Conservation (phyloP, 2,329 filamentous ascomycete genomes). For the Acrocalymma vagum region DNA sequence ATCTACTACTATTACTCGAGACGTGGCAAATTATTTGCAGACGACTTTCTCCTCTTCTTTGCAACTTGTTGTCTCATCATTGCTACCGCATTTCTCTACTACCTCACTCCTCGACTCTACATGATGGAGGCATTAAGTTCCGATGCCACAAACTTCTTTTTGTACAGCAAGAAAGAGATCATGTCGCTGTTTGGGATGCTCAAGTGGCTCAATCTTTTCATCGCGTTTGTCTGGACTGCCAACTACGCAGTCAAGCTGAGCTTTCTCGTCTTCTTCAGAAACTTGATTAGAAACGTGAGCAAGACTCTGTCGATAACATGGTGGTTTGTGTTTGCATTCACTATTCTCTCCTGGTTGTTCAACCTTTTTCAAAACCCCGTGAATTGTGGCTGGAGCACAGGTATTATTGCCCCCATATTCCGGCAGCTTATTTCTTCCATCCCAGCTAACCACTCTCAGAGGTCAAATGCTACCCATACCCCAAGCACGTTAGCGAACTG, state of each 20-base stretch:
- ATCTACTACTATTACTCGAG: neutral
- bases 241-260: constrained; percentile 6
- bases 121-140: neutral
- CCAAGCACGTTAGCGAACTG: neutral
- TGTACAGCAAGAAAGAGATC: constrained; percentile 2
- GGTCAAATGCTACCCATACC: constrained; percentile 10
- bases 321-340: constrained; percentile 3
- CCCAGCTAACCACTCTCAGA: no score
- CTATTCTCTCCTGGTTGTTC: constrained; percentile 5
- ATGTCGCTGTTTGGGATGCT: neutral
- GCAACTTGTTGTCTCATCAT: constrained; percentile 1
- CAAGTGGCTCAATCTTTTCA: constrained; percentile 6
- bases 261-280: constrained; percentile 12
- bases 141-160: neutral
- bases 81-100: constrained; percentile 1
- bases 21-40: constrained; percentile 2
- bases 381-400: constrained; percentile 3
- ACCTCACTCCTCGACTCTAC: constrained; percentile 1
- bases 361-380: constrained; percentile 2
- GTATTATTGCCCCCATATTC: constrained; percentile 1
- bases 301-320: neutral
- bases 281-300: constrained; percentile 6
- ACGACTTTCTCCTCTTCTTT: constrained; percentile 6
- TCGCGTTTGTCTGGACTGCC: constrained; percentile 7
- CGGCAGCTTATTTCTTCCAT: neutral